These are phyloP conservation scores for Maudiozyma turicensis DNA, from an alignment of 805 yeast genomes.

Conservation along the genomic window DNA sequence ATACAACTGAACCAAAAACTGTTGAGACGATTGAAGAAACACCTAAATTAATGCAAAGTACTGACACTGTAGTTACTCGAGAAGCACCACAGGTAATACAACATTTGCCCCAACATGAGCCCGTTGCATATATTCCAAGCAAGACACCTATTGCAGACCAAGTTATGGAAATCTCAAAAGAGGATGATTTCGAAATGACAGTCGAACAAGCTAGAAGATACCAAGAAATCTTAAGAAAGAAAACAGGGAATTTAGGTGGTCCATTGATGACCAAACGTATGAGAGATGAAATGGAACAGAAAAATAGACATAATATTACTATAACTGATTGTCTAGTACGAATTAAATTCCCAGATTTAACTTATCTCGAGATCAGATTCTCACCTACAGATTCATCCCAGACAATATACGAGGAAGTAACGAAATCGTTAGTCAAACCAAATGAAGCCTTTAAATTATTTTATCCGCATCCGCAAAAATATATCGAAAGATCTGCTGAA, in stretches of 20 bases:
- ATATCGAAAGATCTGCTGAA: constrained; percentile 23
- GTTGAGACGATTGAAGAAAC: neutral
- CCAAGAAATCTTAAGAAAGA: constrained; percentile 38
- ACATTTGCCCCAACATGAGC: constrained; percentile 8
- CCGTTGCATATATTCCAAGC: constrained; percentile 18
- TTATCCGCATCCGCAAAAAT: constrained; percentile 40
- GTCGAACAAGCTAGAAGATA: constrained; percentile 45
- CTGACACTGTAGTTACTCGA: neutral
- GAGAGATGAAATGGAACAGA: constrained; percentile 29
- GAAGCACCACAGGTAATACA: neutral
- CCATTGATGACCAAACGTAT: constrained; percentile 36
- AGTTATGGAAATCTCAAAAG: constrained; percentile 19
- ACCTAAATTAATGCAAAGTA: too few relatives aligned
- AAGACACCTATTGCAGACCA: constrained; percentile 6
- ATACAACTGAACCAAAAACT: neutral
- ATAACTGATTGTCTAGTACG: constrained; percentile 35
- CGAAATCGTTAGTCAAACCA: constrained; percentile 24
- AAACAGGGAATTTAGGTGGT: constrained; percentile 31
- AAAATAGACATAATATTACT: constrained; percentile 16
- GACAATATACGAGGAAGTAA: constrained; percentile 24
- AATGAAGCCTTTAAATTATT: constrained; percentile 31
- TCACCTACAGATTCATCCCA: constrained; percentile 33
- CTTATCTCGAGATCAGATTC: constrained; percentile 42
- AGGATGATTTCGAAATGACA: constrained; percentile 36
- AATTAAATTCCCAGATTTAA: constrained; percentile 49